Evolutionary conservation across 495 filamentous ascomycete genomes (phyloP).

Genomic region (Talaromyces nanjingensis): DNA sequence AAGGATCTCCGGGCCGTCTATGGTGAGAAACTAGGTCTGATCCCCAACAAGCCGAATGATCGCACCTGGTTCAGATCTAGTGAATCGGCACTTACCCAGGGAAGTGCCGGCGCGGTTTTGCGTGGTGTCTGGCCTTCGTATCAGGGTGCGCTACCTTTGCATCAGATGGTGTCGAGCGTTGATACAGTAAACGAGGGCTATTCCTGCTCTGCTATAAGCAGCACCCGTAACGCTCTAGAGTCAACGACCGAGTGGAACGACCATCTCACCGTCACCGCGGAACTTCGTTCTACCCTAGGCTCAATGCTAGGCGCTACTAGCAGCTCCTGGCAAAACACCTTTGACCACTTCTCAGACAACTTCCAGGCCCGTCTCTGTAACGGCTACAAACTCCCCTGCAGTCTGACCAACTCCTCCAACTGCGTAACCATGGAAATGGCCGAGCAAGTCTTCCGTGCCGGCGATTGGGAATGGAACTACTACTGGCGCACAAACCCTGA

Average conservation of each 20-base stretch:
- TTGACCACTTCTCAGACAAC: constrained; percentile 40
- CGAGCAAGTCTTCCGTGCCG: constrained; percentile 35
- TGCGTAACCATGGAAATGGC: constrained; percentile 30
- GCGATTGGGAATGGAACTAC: constrained; percentile 42
- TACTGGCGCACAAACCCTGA: constrained; percentile 34
- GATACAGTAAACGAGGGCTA: constrained; percentile 35
- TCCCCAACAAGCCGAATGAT: constrained; percentile 22
- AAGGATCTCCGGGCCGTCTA: constrained; percentile 33
- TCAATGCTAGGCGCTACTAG: constrained; percentile 28
- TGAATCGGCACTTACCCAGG: constrained; percentile 31
- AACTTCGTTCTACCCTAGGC: constrained; percentile 25
- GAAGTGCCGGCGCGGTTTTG: constrained; percentile 31
- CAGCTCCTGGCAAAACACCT: constrained; percentile 28
- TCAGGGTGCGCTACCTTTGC: constrained; percentile 27
- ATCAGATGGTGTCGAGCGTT: constrained; percentile 29
- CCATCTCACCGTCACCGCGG: constrained; percentile 27
- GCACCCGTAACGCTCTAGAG: constrained; percentile 21
- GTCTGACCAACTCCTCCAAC: constrained; percentile 18
- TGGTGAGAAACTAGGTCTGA: constrained; percentile 25
- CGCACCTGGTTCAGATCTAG: constrained; percentile 37
- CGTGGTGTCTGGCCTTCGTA: constrained; percentile 33
- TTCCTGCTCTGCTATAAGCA: constrained; percentile 23
- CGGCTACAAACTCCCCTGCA: constrained; percentile 32
- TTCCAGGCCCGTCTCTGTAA: constrained; percentile 40
- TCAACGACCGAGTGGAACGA: constrained; percentile 28